Conservation (phyloP, 2,329 filamentous ascomycete species). For the Geoglossum cookeanum region DNA sequence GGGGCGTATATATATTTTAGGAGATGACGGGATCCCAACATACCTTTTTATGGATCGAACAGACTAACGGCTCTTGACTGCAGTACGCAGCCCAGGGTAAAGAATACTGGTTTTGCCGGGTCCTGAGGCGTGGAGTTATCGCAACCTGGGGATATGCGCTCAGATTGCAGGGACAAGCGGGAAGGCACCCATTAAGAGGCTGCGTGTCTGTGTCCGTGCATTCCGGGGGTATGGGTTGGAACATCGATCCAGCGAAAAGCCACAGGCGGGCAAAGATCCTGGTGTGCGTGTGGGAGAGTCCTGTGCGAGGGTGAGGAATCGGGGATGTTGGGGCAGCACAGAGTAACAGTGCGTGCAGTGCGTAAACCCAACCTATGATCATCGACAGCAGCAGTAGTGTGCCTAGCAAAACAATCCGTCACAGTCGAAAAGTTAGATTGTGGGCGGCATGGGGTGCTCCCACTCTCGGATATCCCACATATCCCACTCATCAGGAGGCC, state of each 20-base stretch:
- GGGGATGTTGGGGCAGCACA: background rate
- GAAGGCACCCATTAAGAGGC: background rate
- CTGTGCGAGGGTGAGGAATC: background rate
- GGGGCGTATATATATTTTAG: background rate
- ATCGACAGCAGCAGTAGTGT: background rate
- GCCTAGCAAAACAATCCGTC: background rate
- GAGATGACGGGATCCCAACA: background rate
- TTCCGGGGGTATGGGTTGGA: conserved; percentile 1
- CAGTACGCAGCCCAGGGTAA: background rate
- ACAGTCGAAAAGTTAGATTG: conserved; percentile 1
- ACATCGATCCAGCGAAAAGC: conserved; percentile 2
- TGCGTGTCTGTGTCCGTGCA: background rate
- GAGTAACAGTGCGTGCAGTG: background rate
- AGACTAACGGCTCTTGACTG: background rate
- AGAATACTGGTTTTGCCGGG: background rate
- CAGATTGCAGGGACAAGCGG: conserved; percentile 1
- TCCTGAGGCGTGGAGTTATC: background rate
- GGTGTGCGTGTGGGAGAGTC: background rate
- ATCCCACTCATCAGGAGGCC: background rate
- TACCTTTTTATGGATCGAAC: background rate
- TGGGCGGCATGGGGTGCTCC: background rate
- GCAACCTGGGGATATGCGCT: conserved; percentile 3
- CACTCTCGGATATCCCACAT: background rate
- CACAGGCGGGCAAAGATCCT: background rate
- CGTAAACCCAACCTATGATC: background rate